Percentiles rank a stretch among this genome's conserved stretches.
Conservation (phyloP, 1,284 basidiomycete genomes). For the Trichosporon sp. region DNA sequence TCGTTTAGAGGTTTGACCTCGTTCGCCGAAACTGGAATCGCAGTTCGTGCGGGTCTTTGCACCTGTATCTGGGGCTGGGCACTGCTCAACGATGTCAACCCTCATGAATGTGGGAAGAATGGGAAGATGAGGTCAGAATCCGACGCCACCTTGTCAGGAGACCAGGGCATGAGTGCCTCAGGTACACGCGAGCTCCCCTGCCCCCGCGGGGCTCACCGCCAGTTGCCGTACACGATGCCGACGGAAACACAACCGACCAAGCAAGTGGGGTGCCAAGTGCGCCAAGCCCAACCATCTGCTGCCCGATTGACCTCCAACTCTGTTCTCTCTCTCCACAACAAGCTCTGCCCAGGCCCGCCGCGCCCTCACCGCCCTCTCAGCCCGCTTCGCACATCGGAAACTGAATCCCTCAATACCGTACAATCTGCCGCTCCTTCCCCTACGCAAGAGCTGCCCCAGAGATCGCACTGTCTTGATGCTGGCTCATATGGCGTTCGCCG, state of each 20-base stretch:
- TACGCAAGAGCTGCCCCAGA: background rate
- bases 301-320: background rate
- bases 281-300: background rate
- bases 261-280: conserved; percentile 10
- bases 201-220: conserved; percentile 18
- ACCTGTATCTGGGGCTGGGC: background rate
- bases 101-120: background rate
- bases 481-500: background rate
- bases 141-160: conserved; percentile 1
- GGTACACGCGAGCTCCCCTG: background rate
- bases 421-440: background rate
- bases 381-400: background rate
- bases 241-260: background rate
- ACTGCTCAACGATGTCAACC: background rate
- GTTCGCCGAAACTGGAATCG: background rate
- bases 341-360: conserved; percentile 3
- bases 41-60: background rate
- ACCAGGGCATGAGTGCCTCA: background rate
- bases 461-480: background rate
- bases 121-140: background rate
- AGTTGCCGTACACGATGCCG: background rate
- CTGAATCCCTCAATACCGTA: background rate
- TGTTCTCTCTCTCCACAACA: background rate
- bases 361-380: background rate
- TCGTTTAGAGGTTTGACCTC: background rate